Base-by-base conservation (phyloP, 495 filamentous ascomycete species). In the Lepraria neglecta region DNA sequence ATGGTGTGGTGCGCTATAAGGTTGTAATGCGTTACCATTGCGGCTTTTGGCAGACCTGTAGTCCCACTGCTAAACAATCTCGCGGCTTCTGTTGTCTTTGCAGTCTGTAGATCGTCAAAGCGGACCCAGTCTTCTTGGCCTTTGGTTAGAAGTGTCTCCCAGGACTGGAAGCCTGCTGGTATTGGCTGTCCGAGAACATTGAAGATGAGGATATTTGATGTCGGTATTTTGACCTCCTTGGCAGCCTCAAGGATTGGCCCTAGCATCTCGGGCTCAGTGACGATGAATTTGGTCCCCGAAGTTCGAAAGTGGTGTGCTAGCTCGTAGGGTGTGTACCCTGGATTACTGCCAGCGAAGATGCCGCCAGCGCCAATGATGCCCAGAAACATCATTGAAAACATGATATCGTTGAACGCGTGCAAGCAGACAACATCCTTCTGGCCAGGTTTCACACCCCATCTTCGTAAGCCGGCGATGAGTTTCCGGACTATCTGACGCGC, bases 391-490 rank as follows among this genome's bases (percentile, higher is more conserved):
- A 74, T 48, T 5, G 69, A 58, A 48, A 74, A 75, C 33, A 65
- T 67, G 46, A 74, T 67, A 48, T 69, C 79, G 66, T 86, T 86
- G 72, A 83, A 84, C 0, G 83, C 79, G 58, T 84, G 80, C 40
- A 84, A 70, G 21, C 80, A 74, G 14, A 84, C 76, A 56, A 75
- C 78, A 57, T 84, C 77, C 12, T 35, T 48, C 43, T 58, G 43
- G 21, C 81, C 83, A 14, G 68, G 69, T 42, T 74, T 61, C 5
- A 84, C 50, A 6, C 82, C 83, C 21, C 76, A 72, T 33, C 70
- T 75, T 21, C 71, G 74, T 24, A 85, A 63, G 0, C 82, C 81
- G 3, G 77, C 80, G 42, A 76, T 71, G 6, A 84, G 66, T 60
- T 75, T 73, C 12, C 77, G 69, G 42, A 84, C 68, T 4, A 78